These are phyloP conservation scores for Paecilomyces niveus DNA, from an alignment of 2,329 filamentous ascomycete species.

Conservation along the genomic window DNA sequence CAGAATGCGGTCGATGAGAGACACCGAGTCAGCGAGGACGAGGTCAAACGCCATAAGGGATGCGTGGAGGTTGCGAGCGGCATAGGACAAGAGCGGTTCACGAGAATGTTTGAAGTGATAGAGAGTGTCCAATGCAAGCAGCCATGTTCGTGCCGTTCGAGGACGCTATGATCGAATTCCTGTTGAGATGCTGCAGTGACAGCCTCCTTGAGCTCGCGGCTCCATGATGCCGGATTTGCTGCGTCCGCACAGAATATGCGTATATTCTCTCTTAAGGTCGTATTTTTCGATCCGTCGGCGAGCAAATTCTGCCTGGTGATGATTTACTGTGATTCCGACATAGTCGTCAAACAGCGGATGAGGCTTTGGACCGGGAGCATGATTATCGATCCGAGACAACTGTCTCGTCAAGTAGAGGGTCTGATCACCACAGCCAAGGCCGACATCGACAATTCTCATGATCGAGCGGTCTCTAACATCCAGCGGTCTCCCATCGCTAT, in stretches of 20 bases:
- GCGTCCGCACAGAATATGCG: conserved; percentile 42
- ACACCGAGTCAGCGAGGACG: conserved; percentile 25
- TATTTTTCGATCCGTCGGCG: conserved; percentile 8
- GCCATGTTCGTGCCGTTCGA: conserved; percentile 36
- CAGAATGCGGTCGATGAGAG: conserved; percentile 21
- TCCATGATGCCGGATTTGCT: conserved; percentile 41
- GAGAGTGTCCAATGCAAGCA: conserved; percentile 50
- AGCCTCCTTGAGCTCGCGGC: conserved; percentile 13
- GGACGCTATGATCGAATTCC: not conserved
- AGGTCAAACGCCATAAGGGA: conserved; percentile 52
- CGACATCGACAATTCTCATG: conserved; percentile 41
- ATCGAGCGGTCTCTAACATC: conserved; percentile 3
- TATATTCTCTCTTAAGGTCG: not conserved
- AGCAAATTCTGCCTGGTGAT: conserved; percentile 37
- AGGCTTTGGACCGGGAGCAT: not conserved
- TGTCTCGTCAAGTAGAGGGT: conserved; percentile 39
- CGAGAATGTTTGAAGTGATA: conserved; percentile 53
- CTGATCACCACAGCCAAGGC: conserved; percentile 56
- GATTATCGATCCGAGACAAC: conserved; percentile 8
- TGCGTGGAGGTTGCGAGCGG: conserved; percentile 36
- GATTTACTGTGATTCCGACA: conserved; percentile 47
- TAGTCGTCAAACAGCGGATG: conserved; percentile 36
- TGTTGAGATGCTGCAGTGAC: conserved; percentile 2
- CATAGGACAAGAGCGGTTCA: conserved; percentile 38
- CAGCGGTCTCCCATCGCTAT: conserved; percentile 6